Evolutionary conservation across 2,329 filamentous ascomycete genomes (phyloP), one percentile per base, ranked within the genome.

Genomic region (Domatiomyces globalis): DNA sequence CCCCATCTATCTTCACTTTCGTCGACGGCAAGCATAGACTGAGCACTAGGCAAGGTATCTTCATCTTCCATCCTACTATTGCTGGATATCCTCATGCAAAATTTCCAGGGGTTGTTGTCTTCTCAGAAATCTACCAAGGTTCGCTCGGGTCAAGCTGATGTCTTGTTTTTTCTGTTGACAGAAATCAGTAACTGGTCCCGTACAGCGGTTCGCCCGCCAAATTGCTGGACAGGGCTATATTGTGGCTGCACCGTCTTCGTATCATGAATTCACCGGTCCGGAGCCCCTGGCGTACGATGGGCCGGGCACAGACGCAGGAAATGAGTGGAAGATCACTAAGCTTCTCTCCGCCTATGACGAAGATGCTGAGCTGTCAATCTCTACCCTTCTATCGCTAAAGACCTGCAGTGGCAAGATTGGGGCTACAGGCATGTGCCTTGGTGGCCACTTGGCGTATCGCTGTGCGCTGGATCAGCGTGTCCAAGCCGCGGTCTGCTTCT

Each of bases 101-200:
- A 63, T 95, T 94, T 63, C 88, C 88, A 0, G 88, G 85, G 18
- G 85, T 95, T 4, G 84, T 86, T 12, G 75, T 95, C 51, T 95
- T 94, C 66, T 89, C 84, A 61, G 89, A 95, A 70, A 95, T 95
- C 62, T 95, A 95, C 65, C 89, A 95, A 81, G 88, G 87, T 88
- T 67, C 52, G 63, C 54, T 36, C 25, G 2, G 22, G 25, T 10
- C 43, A 51, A 42, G 6, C 51, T 20, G 18, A 33, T 22, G 42
- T 29, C 15, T n/a, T 43, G 15, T 22, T 18, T 9, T 33, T 10
- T 8, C 15, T 25, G 15, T 19, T 36, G 42, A 48, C 43, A 43
- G 48, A 48, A 49, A 45, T 50, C 56, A 89, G 89, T 95, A 17
- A 94, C 89, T 53, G 89, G 89, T 1, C 89, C 89, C 1, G 89